phyloP scores from a whole-genome alignment of 2,329 filamentous ascomycete genomes.

The Colletotrichum salicis region DNA sequence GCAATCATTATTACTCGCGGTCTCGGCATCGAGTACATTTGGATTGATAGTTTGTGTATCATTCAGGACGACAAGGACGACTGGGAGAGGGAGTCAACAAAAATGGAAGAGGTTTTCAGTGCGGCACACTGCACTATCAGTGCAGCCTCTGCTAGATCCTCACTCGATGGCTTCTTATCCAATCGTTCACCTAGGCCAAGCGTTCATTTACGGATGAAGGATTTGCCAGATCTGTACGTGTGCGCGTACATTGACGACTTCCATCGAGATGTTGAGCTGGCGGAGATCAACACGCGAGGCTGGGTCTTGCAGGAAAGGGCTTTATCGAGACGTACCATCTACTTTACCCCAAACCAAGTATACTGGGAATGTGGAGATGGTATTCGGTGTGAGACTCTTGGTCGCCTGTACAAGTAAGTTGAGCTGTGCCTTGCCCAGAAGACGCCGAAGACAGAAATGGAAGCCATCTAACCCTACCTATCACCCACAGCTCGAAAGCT shows the following conservation, averaged over 20 bases:
- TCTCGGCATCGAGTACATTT: constrained; percentile 36
- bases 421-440: background rate
- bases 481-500: constrained; percentile 3
- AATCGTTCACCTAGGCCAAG: background rate
- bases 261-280: constrained; percentile 43
- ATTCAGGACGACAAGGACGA: constrained; percentile 37
- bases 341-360: constrained; percentile 47
- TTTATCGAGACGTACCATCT: constrained; percentile 49
- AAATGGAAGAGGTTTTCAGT: constrained; percentile 33
- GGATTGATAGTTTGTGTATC: constrained; percentile 39
- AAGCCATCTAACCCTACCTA: background rate
- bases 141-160: constrained; percentile 11
- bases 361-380: constrained; percentile 52
- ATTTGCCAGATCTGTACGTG: constrained; percentile 37
- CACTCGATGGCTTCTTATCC: constrained; percentile 21
- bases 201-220: constrained; percentile 2
- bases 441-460: background rate
- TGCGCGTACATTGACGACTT: constrained; percentile 49
- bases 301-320: constrained; percentile 55
- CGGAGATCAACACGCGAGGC: constrained; percentile 45
- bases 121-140: constrained; percentile 18
- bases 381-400: constrained; percentile 48
- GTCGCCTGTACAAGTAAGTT: constrained; percentile 47
- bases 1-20: constrained; percentile 29
- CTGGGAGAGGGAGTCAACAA: constrained; percentile 32